These are phyloP conservation scores for Brettanomyces sp. DNA, from an alignment of 805 yeast species.

Conservation along the genomic window DNA sequence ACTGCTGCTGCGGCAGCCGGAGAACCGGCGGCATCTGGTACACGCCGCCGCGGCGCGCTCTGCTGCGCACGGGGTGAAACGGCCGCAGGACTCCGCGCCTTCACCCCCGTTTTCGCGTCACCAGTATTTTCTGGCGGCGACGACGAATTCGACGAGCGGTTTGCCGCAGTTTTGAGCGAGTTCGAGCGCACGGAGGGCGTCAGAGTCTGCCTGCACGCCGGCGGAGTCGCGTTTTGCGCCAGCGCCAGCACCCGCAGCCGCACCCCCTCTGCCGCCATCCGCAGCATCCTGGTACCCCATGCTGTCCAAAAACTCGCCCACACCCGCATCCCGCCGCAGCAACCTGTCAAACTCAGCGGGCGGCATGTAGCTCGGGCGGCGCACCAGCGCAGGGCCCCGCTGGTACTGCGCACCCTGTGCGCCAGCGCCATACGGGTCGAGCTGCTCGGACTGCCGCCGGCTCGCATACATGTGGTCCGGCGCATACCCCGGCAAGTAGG, in stretches of 20 bases:
- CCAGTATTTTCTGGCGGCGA: neutral
- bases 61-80: neutral
- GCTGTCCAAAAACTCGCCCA: slow-evolving; percentile 20
- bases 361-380: slow-evolving; percentile 11
- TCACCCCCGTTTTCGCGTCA: neutral
- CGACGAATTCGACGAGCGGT: slow-evolving; percentile 9
- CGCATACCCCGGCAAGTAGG: slow-evolving; percentile 17
- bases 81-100: too few species aligned
- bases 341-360: slow-evolving; percentile 27
- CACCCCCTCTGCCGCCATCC: too few species aligned
- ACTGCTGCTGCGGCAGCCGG: neutral
- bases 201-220: too few species aligned
- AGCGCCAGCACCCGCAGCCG: too few species aligned
- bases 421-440: slow-evolving; percentile 29
- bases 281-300: slow-evolving; percentile 6
- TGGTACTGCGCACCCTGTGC: slow-evolving; percentile 3
- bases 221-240: too few species aligned
- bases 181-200: too few species aligned
- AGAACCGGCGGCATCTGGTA: slow-evolving; percentile 2
- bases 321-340: slow-evolving; percentile 24
- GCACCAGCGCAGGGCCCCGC: slow-evolving; percentile 3
- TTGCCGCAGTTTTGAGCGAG: slow-evolving; percentile 6
- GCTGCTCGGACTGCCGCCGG: slow-evolving; percentile 40
- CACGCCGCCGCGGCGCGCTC: neutral
- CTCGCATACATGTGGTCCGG: slow-evolving; percentile 17